phyloP scores from a whole-genome alignment of 192 early-diverging fungal species.

The Pilaira anomala region DNA sequence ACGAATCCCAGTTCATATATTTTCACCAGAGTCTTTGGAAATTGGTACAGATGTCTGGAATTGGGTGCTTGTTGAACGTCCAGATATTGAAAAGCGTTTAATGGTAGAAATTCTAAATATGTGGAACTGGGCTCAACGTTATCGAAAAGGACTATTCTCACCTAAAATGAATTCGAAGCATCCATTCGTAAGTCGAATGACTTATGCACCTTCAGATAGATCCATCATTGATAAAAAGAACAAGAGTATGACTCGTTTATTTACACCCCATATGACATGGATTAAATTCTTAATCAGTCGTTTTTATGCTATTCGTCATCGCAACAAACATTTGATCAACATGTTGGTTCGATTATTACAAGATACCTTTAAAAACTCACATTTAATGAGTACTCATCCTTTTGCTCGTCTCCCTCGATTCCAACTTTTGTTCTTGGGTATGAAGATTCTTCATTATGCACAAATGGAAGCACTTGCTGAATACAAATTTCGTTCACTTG shows the following conservation, averaged over 20 bases:
- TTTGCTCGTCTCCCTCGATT: slow-evolving; percentile 77
- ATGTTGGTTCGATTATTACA: slow-evolving; percentile 76
- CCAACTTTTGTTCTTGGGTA: slow-evolving; percentile 67
- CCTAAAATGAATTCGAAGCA: slow-evolving; percentile 50
- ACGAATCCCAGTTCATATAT: slow-evolving; percentile 82
- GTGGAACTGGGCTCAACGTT: slow-evolving; percentile 80
- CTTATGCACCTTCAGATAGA: slow-evolving; percentile 86
- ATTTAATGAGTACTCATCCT: slow-evolving; percentile 58
- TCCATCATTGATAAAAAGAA: slow-evolving; percentile 57
- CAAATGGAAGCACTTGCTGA: slow-evolving; percentile 60
- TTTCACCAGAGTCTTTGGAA: slow-evolving; percentile 73
- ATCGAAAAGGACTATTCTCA: slow-evolving; percentile 82
- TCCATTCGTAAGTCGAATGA: slow-evolving; percentile 88
- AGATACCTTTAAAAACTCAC: slow-evolving; percentile 57
- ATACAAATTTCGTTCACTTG: slow-evolving; percentile 55
- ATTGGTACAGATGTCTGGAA: slow-evolving; percentile 84
- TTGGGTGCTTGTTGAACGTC: slow-evolving; percentile 76
- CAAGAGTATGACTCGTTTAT: slow-evolving; percentile 51
- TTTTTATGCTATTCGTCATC: slow-evolving; percentile 79
- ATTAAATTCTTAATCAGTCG: slow-evolving; percentile 81
- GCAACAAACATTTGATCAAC: slow-evolving; percentile 65
- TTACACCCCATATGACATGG: slow-evolving; percentile 77
- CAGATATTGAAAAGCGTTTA: slow-evolving; percentile 67
- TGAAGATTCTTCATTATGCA: slow-evolving; percentile 67
- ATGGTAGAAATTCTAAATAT: slow-evolving; percentile 78